These are phyloP conservation scores for Hypericum perforatum DNA, from an alignment of 345 rosid species.

Conservation along the genomic window DNA sequence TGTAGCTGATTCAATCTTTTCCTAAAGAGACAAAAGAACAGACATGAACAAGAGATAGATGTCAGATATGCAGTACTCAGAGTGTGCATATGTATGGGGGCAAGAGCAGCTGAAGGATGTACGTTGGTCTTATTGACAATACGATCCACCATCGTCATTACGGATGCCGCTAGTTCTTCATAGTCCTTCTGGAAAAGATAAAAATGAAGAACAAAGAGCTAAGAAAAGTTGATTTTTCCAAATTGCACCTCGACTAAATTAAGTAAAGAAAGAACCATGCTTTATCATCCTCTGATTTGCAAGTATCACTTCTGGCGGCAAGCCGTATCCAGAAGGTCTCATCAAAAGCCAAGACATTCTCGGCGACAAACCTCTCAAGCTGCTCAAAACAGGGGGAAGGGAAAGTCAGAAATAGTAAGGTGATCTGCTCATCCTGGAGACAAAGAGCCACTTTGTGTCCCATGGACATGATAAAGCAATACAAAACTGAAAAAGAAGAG, in stretches of 20 bases:
- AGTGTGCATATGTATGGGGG: slow-evolving; percentile 2
- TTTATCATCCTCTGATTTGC: slow-evolving; percentile 88
- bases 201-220: slow-evolving; percentile 6
- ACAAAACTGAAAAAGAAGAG: too few species aligned
- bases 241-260: slow-evolving; percentile 2
- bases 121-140: slow-evolving; percentile 79
- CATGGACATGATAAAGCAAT: too few species aligned
- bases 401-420: slow-evolving; percentile 7
- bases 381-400: slow-evolving; percentile 24
- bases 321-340: slow-evolving; percentile 81
- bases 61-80: not conserved
- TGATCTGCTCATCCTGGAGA: not conserved
- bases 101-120: slow-evolving; percentile 7
- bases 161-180: slow-evolving; percentile 67
- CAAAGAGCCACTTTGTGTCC: too few species aligned
- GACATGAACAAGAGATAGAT: not conserved
- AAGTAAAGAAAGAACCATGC: slow-evolving; percentile 42
- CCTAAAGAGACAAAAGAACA: slow-evolving; percentile 29
- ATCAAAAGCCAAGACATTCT: slow-evolving; percentile 81
- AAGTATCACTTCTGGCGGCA: slow-evolving; percentile 75
- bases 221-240: slow-evolving; percentile 7
- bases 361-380: slow-evolving; percentile 75
- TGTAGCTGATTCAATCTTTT: slow-evolving; percentile 75
- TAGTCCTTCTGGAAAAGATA: slow-evolving; percentile 66
- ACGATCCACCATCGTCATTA: slow-evolving; percentile 78